Conservation (phyloP, 2,329 filamentous ascomycete species). For the Stagonosporopsis rhizophila region DNA sequence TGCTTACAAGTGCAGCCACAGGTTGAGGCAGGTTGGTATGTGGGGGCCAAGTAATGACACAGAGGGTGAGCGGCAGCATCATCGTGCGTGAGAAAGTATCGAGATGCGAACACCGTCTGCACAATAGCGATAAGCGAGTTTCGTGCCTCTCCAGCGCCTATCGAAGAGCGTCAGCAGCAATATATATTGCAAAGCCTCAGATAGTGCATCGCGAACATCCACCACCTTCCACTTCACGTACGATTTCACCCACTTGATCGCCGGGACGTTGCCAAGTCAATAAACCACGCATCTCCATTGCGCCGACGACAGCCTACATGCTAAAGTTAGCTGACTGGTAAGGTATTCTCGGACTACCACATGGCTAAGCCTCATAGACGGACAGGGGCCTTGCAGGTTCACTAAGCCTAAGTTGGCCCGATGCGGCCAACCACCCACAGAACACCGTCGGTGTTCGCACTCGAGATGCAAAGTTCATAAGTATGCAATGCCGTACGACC, state of each 20-base stretch:
- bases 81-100: background rate
- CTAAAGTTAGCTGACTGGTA: constrained; percentile 44
- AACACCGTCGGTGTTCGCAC: constrained; percentile 22
- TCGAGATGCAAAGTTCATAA: constrained; percentile 17
- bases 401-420: constrained; percentile 21
- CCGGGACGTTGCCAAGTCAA: constrained; percentile 10
- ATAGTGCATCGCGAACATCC: constrained; percentile 3
- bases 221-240: background rate
- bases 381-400: constrained; percentile 23
- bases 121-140: background rate
- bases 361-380: constrained; percentile 43
- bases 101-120: constrained; percentile 6
- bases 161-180: constrained; percentile 3
- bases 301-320: constrained; percentile 9
- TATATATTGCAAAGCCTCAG: constrained; percentile 10
- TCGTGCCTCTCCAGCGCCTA: constrained; percentile 3
- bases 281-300: constrained; percentile 13
- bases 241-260: background rate
- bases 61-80: background rate
- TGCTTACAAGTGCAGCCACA: background rate
- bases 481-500: constrained; percentile 30
- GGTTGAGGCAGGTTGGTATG: background rate
- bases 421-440: constrained; percentile 24
- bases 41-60: constrained; percentile 1
- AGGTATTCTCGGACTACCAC: constrained; percentile 37